Conservation (phyloP, 768 basidiomycete genomes). For the Lentinula raphanica region DNA sequence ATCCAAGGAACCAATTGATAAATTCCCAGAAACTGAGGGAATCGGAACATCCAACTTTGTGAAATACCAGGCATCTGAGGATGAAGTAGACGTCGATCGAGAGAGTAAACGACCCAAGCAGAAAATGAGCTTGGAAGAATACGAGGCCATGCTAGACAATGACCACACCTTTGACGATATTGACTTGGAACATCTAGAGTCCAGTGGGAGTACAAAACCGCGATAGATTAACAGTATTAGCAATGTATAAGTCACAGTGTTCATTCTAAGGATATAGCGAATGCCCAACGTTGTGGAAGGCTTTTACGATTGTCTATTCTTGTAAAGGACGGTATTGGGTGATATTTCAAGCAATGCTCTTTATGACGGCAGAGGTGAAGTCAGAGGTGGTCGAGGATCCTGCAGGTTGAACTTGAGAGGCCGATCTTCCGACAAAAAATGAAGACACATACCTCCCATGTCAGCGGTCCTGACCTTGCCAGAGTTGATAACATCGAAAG, state of each 20-base stretch:
- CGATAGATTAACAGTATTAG: constrained; percentile 1
- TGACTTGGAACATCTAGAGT: constrained; percentile 24
- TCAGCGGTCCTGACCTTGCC: constrained; percentile 90
- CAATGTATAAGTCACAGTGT: not conserved
- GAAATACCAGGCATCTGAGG: constrained; percentile 10
- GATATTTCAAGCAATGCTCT: constrained; percentile 41
- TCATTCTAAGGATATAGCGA: not conserved
- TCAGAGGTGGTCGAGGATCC: constrained; percentile 90
- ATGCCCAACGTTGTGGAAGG: not conserved
- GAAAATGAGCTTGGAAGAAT: constrained; percentile 41
- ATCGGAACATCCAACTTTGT: constrained; percentile 13
- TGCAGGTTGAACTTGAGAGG: constrained; percentile 21
- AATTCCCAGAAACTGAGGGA: constrained; percentile 9
- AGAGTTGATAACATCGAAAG: constrained; percentile 87
- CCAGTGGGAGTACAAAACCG: not conserved
- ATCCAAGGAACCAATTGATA: constrained; percentile 5
- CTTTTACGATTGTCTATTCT: not conserved
- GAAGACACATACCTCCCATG: constrained; percentile 74
- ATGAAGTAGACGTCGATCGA: constrained; percentile 9
- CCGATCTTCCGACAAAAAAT: not conserved
- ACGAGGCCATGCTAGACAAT: constrained; percentile 45
- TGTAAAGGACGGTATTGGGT: not conserved
- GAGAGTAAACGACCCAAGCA: constrained; percentile 37
- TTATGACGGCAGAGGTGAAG: constrained; percentile 90
- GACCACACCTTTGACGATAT: constrained; percentile 43